phyloP scores from a whole-genome alignment of 1,139 yeast genomes.

The Scheffersomyces lignicola region DNA sequence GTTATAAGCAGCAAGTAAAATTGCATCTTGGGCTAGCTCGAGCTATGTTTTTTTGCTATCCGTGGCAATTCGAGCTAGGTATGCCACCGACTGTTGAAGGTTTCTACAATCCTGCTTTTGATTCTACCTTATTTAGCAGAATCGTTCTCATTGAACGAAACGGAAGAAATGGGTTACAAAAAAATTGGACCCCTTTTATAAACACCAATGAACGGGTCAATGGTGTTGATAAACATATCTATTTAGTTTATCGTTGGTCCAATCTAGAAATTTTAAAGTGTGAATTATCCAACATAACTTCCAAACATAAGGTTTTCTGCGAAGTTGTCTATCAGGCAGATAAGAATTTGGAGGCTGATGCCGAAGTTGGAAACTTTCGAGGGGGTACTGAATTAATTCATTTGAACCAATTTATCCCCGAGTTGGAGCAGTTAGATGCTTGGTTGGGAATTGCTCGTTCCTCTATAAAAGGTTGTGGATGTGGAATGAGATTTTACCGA shows the following conservation, averaged over 20 bases:
- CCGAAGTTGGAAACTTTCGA: conserved; percentile 26
- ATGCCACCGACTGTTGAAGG: conserved; percentile 27
- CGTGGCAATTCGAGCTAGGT: conserved; percentile 31
- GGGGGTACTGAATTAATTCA: conserved; percentile 30
- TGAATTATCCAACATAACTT: conserved; percentile 15
- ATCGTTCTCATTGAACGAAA: conserved; percentile 24
- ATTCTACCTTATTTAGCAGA: conserved; percentile 20
- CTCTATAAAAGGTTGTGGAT: conserved; percentile 1
- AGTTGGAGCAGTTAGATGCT: not conserved
- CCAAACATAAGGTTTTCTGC: conserved; percentile 18
- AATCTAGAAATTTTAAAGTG: conserved; percentile 36
- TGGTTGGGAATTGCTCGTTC: conserved; percentile 1
- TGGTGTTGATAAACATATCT: conserved; percentile 27
- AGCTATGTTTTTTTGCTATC: conserved; percentile 27
- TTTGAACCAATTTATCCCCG: conserved; percentile 13
- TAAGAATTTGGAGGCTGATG: conserved; percentile 7
- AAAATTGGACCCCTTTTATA: conserved; percentile 43
- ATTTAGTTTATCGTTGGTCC: conserved; percentile 41
- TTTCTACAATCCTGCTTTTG: conserved; percentile 14
- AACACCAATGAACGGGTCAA: conserved; percentile 21
- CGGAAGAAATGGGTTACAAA: conserved; percentile 20
- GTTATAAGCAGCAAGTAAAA: conserved; percentile 4
- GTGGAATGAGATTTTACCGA: conserved; percentile 2
- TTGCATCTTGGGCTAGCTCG: conserved; percentile 16
- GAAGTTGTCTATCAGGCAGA: conserved; percentile 24